These are phyloP conservation scores for Jackrogersella minutella DNA, from an alignment of 495 filamentous ascomycete species.

Conservation along the genomic window DNA sequence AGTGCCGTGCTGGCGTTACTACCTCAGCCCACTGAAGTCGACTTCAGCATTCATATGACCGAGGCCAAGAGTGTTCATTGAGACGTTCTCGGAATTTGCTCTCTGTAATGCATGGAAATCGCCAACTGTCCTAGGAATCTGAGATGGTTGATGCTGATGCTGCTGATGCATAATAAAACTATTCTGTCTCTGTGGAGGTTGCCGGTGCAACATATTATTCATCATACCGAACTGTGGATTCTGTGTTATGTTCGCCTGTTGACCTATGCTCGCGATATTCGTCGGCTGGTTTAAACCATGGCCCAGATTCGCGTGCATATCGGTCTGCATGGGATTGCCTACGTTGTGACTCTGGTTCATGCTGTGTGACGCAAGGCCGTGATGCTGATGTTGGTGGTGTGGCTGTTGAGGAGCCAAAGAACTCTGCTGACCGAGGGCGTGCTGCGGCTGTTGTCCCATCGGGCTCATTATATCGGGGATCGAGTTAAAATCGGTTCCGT, in stretches of 20 bases:
- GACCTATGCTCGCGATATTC: constrained; percentile 36
- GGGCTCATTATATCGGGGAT: constrained; percentile 60
- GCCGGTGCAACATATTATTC: constrained; percentile 50
- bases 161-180: constrained; percentile 51
- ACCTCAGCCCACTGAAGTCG: constrained; percentile 43
- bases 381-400: constrained; percentile 46
- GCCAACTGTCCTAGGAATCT: constrained; percentile 52
- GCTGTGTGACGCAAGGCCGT: constrained; percentile 44
- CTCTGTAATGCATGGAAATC: constrained; percentile 58
- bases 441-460: constrained; percentile 48
- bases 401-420: constrained; percentile 48
- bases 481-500: constrained; percentile 48
- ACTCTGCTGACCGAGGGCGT: constrained; percentile 42
- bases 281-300: constrained; percentile 36
- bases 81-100: constrained; percentile 50
- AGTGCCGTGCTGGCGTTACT: constrained; percentile 7
- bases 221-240: constrained; percentile 39
- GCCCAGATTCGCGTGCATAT: constrained; percentile 43
- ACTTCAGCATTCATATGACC: constrained; percentile 43
- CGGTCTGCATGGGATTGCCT: constrained; percentile 47
- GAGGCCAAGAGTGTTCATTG: constrained; percentile 49
- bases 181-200: constrained; percentile 50
- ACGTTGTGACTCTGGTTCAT: constrained; percentile 48
- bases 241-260: constrained; percentile 31
- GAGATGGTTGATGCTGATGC: constrained; percentile 37